Evolutionary conservation across 805 yeast genomes (phyloP).

Genomic region (Kodamaea neixiangensis): DNA sequence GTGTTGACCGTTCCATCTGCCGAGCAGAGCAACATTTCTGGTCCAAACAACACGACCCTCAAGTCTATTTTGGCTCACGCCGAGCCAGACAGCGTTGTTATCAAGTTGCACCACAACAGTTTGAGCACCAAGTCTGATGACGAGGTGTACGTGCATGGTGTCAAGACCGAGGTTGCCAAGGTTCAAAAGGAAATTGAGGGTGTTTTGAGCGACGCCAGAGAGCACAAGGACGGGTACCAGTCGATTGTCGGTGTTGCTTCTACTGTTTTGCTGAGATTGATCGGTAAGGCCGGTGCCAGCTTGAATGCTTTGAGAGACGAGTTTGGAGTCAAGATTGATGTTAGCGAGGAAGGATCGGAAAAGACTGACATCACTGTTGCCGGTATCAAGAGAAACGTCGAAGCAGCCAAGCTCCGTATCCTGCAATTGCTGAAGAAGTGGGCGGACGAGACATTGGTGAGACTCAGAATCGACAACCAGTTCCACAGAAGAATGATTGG

Average conservation of each 20-base stretch:
- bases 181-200: conserved; percentile 54
- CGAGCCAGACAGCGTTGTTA: conserved; percentile 40
- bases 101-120: conserved; percentile 49
- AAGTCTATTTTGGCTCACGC: conserved; percentile 40
- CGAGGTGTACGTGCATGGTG: conserved; percentile 69
- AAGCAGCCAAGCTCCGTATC: conserved; percentile 65
- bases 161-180: conserved; percentile 57
- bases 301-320: conserved; percentile 68
- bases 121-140: conserved; percentile 40
- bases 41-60: conserved; percentile 63
- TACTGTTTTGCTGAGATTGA: conserved; percentile 69
- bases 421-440: conserved; percentile 63
- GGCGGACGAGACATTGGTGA: conserved; percentile 75
- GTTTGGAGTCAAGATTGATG: conserved; percentile 75
- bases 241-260: conserved; percentile 64
- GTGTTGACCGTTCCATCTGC: conserved; percentile 54
- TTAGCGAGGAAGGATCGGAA: conserved; percentile 39
- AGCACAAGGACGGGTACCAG: conserved; percentile 48
- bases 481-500: conserved; percentile 86
- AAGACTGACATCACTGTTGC: conserved; percentile 51
- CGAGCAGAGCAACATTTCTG: conserved; percentile 57
- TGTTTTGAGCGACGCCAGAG: conserved; percentile 56
- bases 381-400: conserved; percentile 80
- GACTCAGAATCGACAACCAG: conserved; percentile 69
- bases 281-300: conserved; percentile 86